Evolutionary conservation across 2,329 filamentous ascomycete species (phyloP), one percentile per base, ranked within the genome.

Genomic region (Aaosphaeria pasadenensis): DNA sequence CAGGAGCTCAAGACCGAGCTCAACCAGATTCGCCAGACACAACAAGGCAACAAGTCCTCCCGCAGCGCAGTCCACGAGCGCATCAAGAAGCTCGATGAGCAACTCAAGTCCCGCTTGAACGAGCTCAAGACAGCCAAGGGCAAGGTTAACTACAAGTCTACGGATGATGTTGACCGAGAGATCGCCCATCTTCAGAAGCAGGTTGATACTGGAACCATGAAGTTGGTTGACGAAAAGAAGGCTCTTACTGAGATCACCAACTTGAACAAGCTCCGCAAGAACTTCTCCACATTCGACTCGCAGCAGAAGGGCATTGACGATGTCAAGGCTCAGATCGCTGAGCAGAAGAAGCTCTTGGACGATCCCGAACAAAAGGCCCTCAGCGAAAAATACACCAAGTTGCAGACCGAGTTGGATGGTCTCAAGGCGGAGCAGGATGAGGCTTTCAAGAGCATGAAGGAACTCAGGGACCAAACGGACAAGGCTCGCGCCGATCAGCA

Each of bases 211-310:
- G 92, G 92, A 56, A 87, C 82, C 70, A 91, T 99, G 87, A 95
- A 91, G 76, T 78, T 99, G 44, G 94, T 97, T 7, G 94, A 99
- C 62, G 94, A 97, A 83, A 95, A 90, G 80, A 97, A 96, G 82
- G 86, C 89, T 6, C 80, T 97, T 17, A 76, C 82, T 44, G 90
- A 96, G 63, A 86, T 96, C 61, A 88, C 87, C 43, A 86, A 77
- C 69, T 77, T 97, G 58, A 86, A 88, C 72, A 95, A 95, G 79
- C 82, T 88, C 65, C 89, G 89, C 76, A 97, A 96, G 84, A 87
- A 84, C 73, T 96, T 99, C 70, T 84, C 85, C 49, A 83, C 85
- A 53, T 87, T 97, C 64, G 90, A 95, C 51, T 85, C 88, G 50
- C 79, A 85, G 32, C 89, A 97, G 75, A 95, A 95, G 80, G 82